phyloP scores from a whole-genome alignment of 2,329 filamentous ascomycete species.

The Epichloe uncinata region DNA sequence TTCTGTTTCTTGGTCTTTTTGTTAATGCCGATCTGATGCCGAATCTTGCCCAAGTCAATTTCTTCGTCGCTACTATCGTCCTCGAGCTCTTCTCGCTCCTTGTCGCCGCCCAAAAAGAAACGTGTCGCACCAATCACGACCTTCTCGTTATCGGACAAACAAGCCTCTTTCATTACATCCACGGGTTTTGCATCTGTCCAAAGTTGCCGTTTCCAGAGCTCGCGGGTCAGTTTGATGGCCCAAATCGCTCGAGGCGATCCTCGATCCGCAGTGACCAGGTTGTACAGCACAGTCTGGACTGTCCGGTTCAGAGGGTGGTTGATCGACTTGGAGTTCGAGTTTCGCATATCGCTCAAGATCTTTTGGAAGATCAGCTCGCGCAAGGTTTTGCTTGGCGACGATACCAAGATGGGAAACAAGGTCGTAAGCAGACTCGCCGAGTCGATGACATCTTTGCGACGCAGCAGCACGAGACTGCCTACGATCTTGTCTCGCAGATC shows the following conservation, averaged over 20 bases:
- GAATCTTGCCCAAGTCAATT: conserved; percentile 65
- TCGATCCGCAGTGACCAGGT: conserved; percentile 75
- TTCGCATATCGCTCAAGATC: conserved; percentile 80
- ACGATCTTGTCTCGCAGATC: conserved; percentile 92
- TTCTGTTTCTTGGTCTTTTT: conserved; percentile 90
- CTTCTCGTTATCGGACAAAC: conserved; percentile 82
- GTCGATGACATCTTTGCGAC: conserved; percentile 86
- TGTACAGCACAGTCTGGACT: conserved; percentile 86
- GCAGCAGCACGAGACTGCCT: conserved; percentile 71
- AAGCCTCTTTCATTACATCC: conserved; percentile 95
- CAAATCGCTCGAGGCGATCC: conserved; percentile 79
- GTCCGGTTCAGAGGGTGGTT: conserved; percentile 91
- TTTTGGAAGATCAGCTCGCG: conserved; percentile 74
- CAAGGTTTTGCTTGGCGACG: conserved; percentile 84
- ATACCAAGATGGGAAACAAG: conserved; percentile 84
- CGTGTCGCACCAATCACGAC: conserved; percentile 75
- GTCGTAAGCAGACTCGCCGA: conserved; percentile 74
- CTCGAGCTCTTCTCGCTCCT: conserved; percentile 84
- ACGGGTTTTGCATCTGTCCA: conserved; percentile 93
- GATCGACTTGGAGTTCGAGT: conserved; percentile 71
- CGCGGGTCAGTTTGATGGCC: conserved; percentile 89
- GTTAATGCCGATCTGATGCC: conserved; percentile 81
- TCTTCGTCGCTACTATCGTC: conserved; percentile 79
- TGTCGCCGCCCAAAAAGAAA: conserved; percentile 96
- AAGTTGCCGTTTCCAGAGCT: conserved; percentile 91